phyloP scores from a whole-genome alignment of 805 yeast genomes.

The Wickerhamomyces canadensis region DNA sequence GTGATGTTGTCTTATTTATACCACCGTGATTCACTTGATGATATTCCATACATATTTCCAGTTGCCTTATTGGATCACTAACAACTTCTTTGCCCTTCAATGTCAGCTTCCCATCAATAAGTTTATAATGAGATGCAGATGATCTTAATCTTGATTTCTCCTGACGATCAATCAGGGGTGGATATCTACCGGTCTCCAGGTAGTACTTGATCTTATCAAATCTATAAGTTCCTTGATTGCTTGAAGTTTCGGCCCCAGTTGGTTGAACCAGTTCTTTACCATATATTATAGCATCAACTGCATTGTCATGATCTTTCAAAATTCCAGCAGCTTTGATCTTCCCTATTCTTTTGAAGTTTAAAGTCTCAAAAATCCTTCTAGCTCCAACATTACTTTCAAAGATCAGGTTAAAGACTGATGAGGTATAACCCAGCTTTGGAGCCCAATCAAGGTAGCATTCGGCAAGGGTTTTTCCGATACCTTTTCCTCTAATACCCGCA shows the following conservation, averaged over 20 bases:
- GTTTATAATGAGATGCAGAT: slow-evolving; percentile 68
- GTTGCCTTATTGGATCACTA: slow-evolving; percentile 66
- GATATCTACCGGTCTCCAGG: slow-evolving; percentile 80
- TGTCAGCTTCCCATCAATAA: slow-evolving; percentile 67
- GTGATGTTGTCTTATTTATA: slow-evolving; percentile 78
- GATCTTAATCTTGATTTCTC: slow-evolving; percentile 87
- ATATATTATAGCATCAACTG: slow-evolving; percentile 84
- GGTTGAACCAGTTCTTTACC: slow-evolving; percentile 69
- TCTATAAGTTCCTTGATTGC: slow-evolving; percentile 42
- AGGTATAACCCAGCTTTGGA: slow-evolving; percentile 79
- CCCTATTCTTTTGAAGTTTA: slow-evolving; percentile 75
- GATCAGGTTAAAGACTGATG: slow-evolving; percentile 76
- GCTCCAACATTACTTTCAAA: slow-evolving; percentile 87
- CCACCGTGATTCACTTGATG: slow-evolving; percentile 78
- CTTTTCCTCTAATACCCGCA: slow-evolving; percentile 88
- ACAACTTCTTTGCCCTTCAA: slow-evolving; percentile 82
- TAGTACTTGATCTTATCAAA: slow-evolving; percentile 77
- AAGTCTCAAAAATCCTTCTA: slow-evolving; percentile 67
- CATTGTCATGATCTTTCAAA: slow-evolving; percentile 73
- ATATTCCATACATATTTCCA: slow-evolving; percentile 63
- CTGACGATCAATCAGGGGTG: slow-evolving; percentile 72
- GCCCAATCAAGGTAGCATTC: slow-evolving; percentile 91
- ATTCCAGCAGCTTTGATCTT: slow-evolving; percentile 84
- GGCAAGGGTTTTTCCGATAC: slow-evolving; percentile 80
- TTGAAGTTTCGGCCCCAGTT: slow-evolving; percentile 36